A percentile compares a stretch with the other conserved stretches of the same genome.
Conservation (phyloP, 176 grass and related monocot species). For the Raddia distichophylla region DNA sequence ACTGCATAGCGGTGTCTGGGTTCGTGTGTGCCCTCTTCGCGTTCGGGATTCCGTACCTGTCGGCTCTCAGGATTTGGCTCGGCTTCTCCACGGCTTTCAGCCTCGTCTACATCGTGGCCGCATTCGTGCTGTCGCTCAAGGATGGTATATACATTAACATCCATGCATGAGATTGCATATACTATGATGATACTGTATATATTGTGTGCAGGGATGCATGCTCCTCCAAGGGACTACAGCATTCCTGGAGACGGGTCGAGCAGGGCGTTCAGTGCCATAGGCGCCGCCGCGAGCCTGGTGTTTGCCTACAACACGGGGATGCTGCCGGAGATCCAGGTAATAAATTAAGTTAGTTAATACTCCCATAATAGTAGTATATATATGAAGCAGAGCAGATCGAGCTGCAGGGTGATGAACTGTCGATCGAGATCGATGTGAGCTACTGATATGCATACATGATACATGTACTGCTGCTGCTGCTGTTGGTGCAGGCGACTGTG, state of each 20-base stretch:
- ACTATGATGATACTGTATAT: not conserved
- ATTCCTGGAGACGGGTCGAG: slow-evolving; percentile 45
- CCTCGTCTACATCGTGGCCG: slow-evolving; percentile 58
- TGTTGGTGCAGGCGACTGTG: slow-evolving; percentile 52
- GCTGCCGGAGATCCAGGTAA: slow-evolving; percentile 69
- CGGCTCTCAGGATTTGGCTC: slow-evolving; percentile 73
- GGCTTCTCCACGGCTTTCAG: slow-evolving; percentile 66
- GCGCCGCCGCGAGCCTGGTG: slow-evolving; percentile 60
- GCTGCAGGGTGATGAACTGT: too few relatives aligned
- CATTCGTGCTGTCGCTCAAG: slow-evolving; percentile 52
- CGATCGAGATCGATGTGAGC: too few relatives aligned
- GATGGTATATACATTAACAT: slow-evolving; percentile 38
- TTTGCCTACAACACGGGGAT: slow-evolving; percentile 85
- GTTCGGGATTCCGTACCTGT: slow-evolving; percentile 76
- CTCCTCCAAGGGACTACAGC: slow-evolving; percentile 56
- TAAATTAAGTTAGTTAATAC: too few relatives aligned
- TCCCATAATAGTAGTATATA: too few relatives aligned
- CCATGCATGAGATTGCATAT: too few relatives aligned
- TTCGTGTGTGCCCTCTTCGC: slow-evolving; percentile 74
- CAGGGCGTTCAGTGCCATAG: slow-evolving; percentile 61
- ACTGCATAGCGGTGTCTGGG: slow-evolving; percentile 63
- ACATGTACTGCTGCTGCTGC: too few relatives aligned
- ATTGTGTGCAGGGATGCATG: slow-evolving; percentile 36
- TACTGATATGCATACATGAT: too few relatives aligned
- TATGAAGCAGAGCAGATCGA: too few relatives aligned